Evolutionary conservation across 169 alveolate species (phyloP).

Genomic region (Cryptosporidium muris): DNA sequence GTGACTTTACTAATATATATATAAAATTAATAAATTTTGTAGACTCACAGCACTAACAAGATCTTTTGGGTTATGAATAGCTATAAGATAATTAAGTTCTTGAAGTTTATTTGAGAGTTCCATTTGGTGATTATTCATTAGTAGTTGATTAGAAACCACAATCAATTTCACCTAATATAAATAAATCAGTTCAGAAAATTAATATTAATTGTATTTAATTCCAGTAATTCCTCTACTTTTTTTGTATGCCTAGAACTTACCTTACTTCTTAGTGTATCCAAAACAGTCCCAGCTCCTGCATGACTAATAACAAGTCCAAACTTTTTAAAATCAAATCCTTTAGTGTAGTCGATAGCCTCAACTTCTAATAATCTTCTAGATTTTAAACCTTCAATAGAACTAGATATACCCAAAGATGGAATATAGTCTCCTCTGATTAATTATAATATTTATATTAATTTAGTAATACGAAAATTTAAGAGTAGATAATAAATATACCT

Average conservation of each 20-base stretch:
- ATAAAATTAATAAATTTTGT: neutral
- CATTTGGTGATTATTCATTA: slow-evolving; percentile 82
- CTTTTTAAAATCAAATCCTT: slow-evolving; percentile 20
- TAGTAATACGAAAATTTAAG: neutral
- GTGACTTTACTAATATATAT: neutral
- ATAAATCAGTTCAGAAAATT: neutral
- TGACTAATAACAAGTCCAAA: slow-evolving; percentile 78
- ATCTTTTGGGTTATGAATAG: slow-evolving; percentile 22
- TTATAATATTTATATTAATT: neutral
- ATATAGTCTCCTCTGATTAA: slow-evolving; percentile 39
- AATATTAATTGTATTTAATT: neutral
- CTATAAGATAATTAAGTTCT: slow-evolving; percentile 35
- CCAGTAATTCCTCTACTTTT: too few species aligned
- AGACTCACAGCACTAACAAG: slow-evolving; percentile 27
- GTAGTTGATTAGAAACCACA: slow-evolving; percentile 76
- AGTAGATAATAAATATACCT: slow-evolving; percentile 43
- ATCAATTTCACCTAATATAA: slow-evolving; percentile 73
- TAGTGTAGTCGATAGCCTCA: slow-evolving; percentile 2
- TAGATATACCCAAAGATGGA: slow-evolving; percentile 11
- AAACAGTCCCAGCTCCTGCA: slow-evolving; percentile 83
- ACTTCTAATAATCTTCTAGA: slow-evolving; percentile 6
- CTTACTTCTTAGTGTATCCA: slow-evolving; percentile 76
- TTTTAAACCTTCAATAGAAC: neutral
- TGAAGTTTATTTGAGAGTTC: slow-evolving; percentile 76
- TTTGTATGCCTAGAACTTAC: slow-evolving; percentile 17